Evolutionary conservation across 2,329 filamentous ascomycete genomes (phyloP).

Genomic region (Triangularia setosa): DNA sequence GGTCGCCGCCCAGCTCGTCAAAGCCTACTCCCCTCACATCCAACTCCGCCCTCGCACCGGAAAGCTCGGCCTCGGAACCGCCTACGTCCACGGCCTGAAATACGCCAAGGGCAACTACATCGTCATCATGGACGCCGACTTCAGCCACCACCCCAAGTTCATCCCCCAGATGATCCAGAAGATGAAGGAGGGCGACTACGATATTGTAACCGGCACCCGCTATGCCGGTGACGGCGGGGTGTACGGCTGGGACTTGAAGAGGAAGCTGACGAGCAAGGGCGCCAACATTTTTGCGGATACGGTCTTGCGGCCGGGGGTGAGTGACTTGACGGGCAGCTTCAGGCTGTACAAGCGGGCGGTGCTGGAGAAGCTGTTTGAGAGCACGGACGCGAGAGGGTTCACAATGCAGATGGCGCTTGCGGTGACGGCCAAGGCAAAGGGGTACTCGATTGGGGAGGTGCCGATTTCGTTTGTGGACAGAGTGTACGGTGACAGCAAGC

Average conservation of each 20-base stretch:
- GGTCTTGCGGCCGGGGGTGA: constrained; percentile 86
- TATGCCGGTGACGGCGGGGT: constrained; percentile 89
- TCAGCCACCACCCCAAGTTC: constrained; percentile 98
- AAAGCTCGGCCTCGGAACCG: constrained; percentile 94
- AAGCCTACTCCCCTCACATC: constrained; percentile 76
- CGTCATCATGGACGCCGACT: constrained; percentile 99
- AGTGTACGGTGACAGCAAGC: constrained; percentile 85
- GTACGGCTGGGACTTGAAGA: constrained; percentile 93
- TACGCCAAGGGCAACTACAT: constrained; percentile 91
- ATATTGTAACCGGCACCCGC: constrained; percentile 94
- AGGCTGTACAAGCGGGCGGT: constrained; percentile 89
- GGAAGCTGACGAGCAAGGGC: constrained; percentile 77
- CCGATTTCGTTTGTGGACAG: constrained; percentile 96
- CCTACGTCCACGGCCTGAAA: constrained; percentile 91
- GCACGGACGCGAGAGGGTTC: constrained; percentile 93
- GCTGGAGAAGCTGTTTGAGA: constrained; percentile 82
- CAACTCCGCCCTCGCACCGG: constrained; percentile 83
- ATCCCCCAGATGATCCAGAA: constrained; percentile 87
- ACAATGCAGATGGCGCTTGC: constrained; percentile 99
- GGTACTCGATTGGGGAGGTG: constrained; percentile 88
- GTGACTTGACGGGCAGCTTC: constrained; percentile 92
- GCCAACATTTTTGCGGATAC: constrained; percentile 97
- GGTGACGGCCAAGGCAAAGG: constrained; percentile 94
- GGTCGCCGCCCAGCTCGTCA: constrained; percentile 84
- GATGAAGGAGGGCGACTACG: constrained; percentile 74